Evolutionary conservation across 345 rosid species (phyloP), one percentile per base, ranked within the genome.

Genomic region (Ceriops zippeliana): DNA sequence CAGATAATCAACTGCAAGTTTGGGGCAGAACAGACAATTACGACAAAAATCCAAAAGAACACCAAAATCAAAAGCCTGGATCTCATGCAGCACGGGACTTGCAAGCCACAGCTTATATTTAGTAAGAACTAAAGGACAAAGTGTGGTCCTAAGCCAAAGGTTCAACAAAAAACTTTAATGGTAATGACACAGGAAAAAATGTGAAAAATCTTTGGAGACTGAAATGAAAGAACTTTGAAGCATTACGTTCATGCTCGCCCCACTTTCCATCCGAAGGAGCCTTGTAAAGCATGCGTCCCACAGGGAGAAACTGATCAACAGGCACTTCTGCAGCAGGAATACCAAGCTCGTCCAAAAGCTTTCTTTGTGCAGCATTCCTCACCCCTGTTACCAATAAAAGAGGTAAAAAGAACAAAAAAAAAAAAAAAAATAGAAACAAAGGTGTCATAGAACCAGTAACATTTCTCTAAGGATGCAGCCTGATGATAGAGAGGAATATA

Each of bases 191-290:
- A 26, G 20, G 19, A 6, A 52, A 30, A 54, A 58, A 16, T 5
- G 28, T 15, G 15, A 6, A 22, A 56, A 20, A 22, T 4, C 7
- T 8, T 58, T 28, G 13, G 22, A 13, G 17, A 30, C 11, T 63
- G 51, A 22, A 68, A 34, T 9, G 62, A 46, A 34, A 42, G 35
- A 17, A 35, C 61, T 52, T 9, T 51, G 54, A 69, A 61, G 35
- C n/a, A 63, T 81, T 85, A 93, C 98, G 87, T 87, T 93, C 96
- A 70, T 93, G 98, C 82, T 93, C 97, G 51, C 97, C 98, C 97
- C 98, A 93, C 73, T 88, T 88, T 66, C 97, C 97, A 72, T 91
- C 98, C 54, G 97, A 93, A 83, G 98, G 96, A 59, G 97, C 97
- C 84, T 91, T 93, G 83, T 93, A 93, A 30, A 88, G 89, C 1